These are phyloP conservation scores for Entomophthora muscae DNA, from an alignment of 371 early-diverging fungal genomes.

Conservation along the genomic window DNA sequence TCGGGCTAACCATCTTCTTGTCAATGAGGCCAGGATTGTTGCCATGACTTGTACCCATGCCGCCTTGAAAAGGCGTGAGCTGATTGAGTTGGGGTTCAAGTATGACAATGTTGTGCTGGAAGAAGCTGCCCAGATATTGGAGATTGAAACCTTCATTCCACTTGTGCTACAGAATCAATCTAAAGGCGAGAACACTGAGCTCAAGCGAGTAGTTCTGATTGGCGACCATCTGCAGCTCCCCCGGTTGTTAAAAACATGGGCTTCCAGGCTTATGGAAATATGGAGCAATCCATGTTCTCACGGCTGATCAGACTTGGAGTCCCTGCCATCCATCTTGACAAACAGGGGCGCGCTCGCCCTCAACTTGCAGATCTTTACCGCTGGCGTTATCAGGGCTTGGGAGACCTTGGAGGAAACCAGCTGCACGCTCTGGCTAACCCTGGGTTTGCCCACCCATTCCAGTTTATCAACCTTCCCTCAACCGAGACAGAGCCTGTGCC, in stretches of 20 bases:
- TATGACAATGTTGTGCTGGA: slow-evolving; percentile 94
- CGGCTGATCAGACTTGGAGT: slow-evolving; percentile 82
- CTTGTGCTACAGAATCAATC: slow-evolving; percentile 44
- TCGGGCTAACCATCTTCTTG: slow-evolving; percentile 74
- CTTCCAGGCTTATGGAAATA: slow-evolving; percentile 62
- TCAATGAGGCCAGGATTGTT: slow-evolving; percentile 86
- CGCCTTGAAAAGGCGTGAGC: slow-evolving; percentile 68
- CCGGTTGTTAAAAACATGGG: slow-evolving; percentile 79
- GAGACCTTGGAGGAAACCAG: slow-evolving; percentile 28
- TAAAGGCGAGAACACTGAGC: slow-evolving; percentile 24
- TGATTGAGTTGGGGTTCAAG: slow-evolving; percentile 68
- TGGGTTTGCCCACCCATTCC: slow-evolving; percentile 68
- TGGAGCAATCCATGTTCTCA: slow-evolving; percentile 85
- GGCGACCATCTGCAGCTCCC: slow-evolving; percentile 96
- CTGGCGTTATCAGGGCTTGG: slow-evolving; percentile 54
- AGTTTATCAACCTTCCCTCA: slow-evolving; percentile 63
- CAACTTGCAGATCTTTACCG: slow-evolving; percentile 64
- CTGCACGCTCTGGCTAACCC: slow-evolving; percentile 49
- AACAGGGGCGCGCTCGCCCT: slow-evolving; percentile 69
- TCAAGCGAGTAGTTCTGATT: slow-evolving; percentile 82
- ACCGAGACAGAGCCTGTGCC: slow-evolving; percentile 64
- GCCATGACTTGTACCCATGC: slow-evolving; percentile 95
- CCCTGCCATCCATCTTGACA: slow-evolving; percentile 60
- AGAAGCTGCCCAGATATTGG: slow-evolving; percentile 93
- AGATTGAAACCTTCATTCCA: slow-evolving; percentile 91